These are phyloP conservation scores for Magnolia officinalis DNA, from an alignment of 164 flowering plant genomes.

Conservation along the genomic window DNA sequence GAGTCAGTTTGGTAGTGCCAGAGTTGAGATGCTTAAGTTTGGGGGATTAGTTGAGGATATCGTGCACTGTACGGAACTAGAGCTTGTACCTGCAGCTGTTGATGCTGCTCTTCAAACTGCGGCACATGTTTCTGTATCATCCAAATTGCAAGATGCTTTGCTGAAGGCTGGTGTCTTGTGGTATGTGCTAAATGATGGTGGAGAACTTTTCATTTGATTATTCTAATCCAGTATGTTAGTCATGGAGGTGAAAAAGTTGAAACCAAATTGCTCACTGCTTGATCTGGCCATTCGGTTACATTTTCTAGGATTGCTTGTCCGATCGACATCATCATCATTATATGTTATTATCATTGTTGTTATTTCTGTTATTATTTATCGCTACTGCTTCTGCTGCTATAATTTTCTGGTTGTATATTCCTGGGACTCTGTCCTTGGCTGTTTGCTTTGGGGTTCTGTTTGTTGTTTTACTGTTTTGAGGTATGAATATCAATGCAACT, in stretches of 20 bases:
- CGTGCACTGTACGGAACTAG: constrained; percentile 94
- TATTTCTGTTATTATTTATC: too few species aligned
- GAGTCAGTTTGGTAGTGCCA: constrained; percentile 92
- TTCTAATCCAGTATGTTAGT: background rate
- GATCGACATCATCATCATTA: too few species aligned
- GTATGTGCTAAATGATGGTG: constrained; percentile 29
- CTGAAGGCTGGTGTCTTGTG: constrained; percentile 86
- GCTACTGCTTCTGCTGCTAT: background rate
- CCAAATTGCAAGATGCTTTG: constrained; percentile 78
- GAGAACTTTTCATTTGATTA: background rate
- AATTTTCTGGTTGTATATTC: background rate
- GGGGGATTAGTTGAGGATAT: constrained; percentile 83
- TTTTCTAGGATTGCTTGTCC: background rate
- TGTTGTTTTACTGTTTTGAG: background rate
- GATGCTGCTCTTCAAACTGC: constrained; percentile 92
- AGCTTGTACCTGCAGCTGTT: constrained; percentile 88
- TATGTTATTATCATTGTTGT: too few species aligned
- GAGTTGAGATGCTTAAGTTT: constrained; percentile 74
- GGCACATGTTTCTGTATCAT: constrained; percentile 79
- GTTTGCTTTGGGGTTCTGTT: background rate
- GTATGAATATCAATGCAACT: too few species aligned
- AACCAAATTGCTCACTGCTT: background rate
- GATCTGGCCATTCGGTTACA: background rate
- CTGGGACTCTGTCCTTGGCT: background rate
- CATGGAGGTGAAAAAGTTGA: too few species aligned